Base-by-base conservation (phyloP, 805 yeast species). In the Kregervanrija delftensis region DNA sequence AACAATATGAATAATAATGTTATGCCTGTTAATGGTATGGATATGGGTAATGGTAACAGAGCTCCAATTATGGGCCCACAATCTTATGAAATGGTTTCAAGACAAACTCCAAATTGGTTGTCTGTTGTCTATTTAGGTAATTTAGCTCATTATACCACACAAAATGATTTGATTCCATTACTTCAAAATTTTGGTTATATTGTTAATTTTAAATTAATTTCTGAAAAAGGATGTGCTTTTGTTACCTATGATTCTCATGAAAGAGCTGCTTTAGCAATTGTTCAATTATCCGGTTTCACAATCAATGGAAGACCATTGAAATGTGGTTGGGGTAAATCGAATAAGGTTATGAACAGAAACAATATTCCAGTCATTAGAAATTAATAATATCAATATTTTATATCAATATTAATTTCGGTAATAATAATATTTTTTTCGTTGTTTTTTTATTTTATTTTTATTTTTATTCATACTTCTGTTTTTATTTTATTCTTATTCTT, bases 101-200 rank as follows among this genome's bases (percentile, higher is more conserved):
- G 86, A 65, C 90, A 85, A 63, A 72, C 93, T 6, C 95, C 96
- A 37, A 72, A 76, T 45, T 83, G 88, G 88, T 83, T 81, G 51
- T 82, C 91, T 8, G 87, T 96, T 5, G 93, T 88, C 30, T 88
- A 88, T 60, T 69, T 88, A 47, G 96, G 96, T 37, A 88, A 88
- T 63, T 72, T 88, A 55, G 83, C 93, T 30, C 90, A 83, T 53
- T 80, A 72, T 60, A 80, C 86, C 28, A 77, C 83, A 42, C 88
- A 85, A 62, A 72, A 72, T 44, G 93, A 86, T 50, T 68, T 88
- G 56, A 71, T 83, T 45, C 87, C 91, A 16, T 64, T 87, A 43
- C 66, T 87, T 50, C 90, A 81, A 59, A 81, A 76, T 53, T 86
- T 87, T 60, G 96, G 96, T 5, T 86, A 71, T 63, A 83, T 88